Base-by-base conservation (phyloP, 768 basidiomycete genomes). In the Lactifluus subvellereus region DNA sequence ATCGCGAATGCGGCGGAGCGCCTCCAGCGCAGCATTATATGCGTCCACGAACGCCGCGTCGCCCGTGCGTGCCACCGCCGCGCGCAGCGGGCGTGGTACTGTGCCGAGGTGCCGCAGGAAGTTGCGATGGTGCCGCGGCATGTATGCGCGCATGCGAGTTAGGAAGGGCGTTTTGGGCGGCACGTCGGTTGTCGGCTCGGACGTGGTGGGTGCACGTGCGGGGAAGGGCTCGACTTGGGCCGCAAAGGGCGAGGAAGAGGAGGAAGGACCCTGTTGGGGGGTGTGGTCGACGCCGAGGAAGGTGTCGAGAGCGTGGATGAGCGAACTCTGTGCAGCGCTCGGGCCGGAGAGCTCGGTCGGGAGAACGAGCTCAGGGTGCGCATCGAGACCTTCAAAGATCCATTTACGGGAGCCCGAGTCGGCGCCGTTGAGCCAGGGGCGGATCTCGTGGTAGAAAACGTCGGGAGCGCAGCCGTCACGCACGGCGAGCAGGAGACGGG, bases 401-500 rank as follows among this genome's bases (percentile, higher is more conserved):
- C 77, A 79, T 40, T 68, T 70, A 30, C 56, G 54, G n/a, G 69
- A 52, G 58, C 76, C 65, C 38, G 74, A 74, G 68, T 82, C 79
- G 8, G 78, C 79, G n/a, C 84, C 85, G 37, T 76, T 74, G 76
- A 85, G 84, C 84, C 85, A 86, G 3, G 84, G 85, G 38, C 85
- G 73, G 69, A 87, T 80, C 51, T 79, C 69, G 69, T 80, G 74
- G 71, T 83, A 86, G 68, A 85, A 87, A 18, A 81, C 77, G 2
- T 80, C 77, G 0, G 93, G 91, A 50, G 85, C 82, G 71, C 93
- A 89, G 11, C 84, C 85, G 16, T 84, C 77, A 58, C 84, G 82
- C 32, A 95, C 84, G 45, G 75, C 74, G 42, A 85, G 76, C 38
- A 97, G 78, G 64, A 92, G 77, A 10, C 60, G 68, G 9, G 78